A percentile compares a stretch with the other conserved stretches of the same genome.
phyloP scores from a whole-genome alignment of 2,329 filamentous ascomycete species.

The Biscogniauxia marginata region DNA sequence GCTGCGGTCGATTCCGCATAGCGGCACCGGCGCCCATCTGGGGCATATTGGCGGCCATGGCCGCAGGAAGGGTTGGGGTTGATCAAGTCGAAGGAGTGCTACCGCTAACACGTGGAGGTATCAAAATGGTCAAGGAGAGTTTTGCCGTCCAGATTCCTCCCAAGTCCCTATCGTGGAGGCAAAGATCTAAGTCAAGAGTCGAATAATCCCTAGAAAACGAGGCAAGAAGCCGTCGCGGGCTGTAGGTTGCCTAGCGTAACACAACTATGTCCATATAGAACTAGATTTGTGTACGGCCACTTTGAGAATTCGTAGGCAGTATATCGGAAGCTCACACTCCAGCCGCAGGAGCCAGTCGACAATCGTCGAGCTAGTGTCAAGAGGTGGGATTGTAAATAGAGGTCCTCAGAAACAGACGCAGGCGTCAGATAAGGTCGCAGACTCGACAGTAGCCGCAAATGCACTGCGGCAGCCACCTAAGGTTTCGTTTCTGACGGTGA shows the following conservation, averaged over 20 bases:
- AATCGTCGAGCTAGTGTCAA: not conserved
- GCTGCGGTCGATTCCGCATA: conserved; percentile 41
- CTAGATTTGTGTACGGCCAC: not conserved
- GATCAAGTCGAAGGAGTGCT: conserved; percentile 13
- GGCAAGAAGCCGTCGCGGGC: conserved; percentile 14
- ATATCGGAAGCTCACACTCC: not conserved
- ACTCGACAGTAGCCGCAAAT: no score
- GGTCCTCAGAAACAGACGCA: no score
- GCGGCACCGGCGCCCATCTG: conserved; percentile 52
- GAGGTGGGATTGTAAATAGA: no score
- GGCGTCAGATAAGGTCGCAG: no score
- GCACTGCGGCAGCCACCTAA: no score
- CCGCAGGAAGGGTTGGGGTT: conserved; percentile 34
- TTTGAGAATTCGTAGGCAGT: conserved; percentile 2
- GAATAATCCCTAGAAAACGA: not conserved
- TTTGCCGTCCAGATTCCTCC: not conserved
- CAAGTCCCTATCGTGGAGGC: not conserved
- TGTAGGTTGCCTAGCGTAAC: conserved; percentile 14
- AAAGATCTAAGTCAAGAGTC: not conserved
- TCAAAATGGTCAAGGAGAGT: not conserved
- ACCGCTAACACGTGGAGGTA: not conserved
- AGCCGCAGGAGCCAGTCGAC: not conserved
- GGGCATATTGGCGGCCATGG: conserved; percentile 61
- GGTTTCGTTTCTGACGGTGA: no score
- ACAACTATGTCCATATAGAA: conserved; percentile 19